Evolutionary conservation across 257 asterid genomes (phyloP), one percentile per base, ranked within the genome.

Genomic region (Verbena officinalis): DNA sequence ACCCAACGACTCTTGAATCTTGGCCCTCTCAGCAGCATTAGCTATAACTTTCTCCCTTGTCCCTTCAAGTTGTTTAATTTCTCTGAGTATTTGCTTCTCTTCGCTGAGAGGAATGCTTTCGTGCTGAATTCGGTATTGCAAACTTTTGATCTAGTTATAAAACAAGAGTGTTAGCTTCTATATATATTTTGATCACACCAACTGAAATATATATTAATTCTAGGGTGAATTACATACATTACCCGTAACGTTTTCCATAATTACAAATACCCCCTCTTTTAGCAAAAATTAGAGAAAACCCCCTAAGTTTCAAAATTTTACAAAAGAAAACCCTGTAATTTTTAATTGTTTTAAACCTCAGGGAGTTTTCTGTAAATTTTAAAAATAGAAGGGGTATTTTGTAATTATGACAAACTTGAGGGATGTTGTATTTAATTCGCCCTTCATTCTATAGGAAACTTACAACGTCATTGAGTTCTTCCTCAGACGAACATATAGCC

Each of bases 1-100:
- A 62, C 98, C 98, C 87, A 91, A 44, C 0, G 95, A 80, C 71
- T 88, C 95, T 74, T 83, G 87, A 73, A 91, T 83, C 66, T 74
- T 85, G 12, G 87, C 88, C 81, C 88, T 83, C 78, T 75, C 73
- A 58, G 87, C 90, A 75, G 96, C 88, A 76, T 77, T 69, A 45
- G 87, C 88, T 63, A 84, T 75, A 68, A 91, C 98, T 65, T 80
- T 75, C 13, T 65, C 78, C 76, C 98, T 81, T 3, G 96, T 86
- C 56, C 84, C 93, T 76, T 91, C 95, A 20, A 88, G 90, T 67
- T 75, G 91, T 66, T 91, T 91, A 49, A 91, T 91, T 70, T 91
- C 98, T 76, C 94, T 74, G n/a, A 91, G 86, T 56, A 91, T 83
- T 84, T 86, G 98, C 73, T 91, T 91, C 84, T 91, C 98, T 76